Conservation (phyloP, 495 filamentous ascomycete species). For the Pyrenula aspistea region DNA sequence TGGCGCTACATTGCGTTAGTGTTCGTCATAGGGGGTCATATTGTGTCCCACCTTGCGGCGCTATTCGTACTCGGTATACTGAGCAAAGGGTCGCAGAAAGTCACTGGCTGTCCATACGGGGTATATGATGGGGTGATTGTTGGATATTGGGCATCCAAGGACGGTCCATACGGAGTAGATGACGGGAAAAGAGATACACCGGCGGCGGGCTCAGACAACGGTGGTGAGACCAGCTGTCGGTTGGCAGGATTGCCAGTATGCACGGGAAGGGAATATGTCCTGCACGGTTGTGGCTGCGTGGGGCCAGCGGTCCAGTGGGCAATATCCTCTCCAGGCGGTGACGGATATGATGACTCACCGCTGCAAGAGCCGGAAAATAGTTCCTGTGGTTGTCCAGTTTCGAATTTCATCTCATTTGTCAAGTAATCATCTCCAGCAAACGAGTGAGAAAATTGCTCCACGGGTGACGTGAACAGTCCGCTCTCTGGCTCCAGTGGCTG, state of each 20-base stretch:
- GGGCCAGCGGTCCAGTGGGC: not conserved
- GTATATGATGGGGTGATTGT: not conserved
- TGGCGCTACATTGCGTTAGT: not conserved
- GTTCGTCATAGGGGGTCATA: not conserved
- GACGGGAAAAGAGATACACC: not conserved
- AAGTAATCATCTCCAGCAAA: not conserved
- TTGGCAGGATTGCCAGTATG: not conserved
- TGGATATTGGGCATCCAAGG: not conserved
- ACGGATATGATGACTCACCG: not conserved
- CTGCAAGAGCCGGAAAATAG: not conserved
- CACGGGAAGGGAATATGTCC: not conserved
- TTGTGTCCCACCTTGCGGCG: not conserved
- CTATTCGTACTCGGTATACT: not conserved
- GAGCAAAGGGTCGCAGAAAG: not conserved
- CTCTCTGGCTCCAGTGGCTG: not conserved
- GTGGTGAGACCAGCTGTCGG: not conserved
- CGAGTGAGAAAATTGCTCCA: not conserved
- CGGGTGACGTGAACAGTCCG: not conserved
- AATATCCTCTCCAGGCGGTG: not conserved
- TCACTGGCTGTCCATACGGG: not conserved
- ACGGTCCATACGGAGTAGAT: not conserved
- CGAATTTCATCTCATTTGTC: not conserved
- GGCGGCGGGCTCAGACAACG: not conserved
- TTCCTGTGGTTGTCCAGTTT: not conserved
- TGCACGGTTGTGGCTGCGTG: not conserved